phyloP scores from a whole-genome alignment of 192 early-diverging fungal species.

The Dissophora globulifera region DNA sequence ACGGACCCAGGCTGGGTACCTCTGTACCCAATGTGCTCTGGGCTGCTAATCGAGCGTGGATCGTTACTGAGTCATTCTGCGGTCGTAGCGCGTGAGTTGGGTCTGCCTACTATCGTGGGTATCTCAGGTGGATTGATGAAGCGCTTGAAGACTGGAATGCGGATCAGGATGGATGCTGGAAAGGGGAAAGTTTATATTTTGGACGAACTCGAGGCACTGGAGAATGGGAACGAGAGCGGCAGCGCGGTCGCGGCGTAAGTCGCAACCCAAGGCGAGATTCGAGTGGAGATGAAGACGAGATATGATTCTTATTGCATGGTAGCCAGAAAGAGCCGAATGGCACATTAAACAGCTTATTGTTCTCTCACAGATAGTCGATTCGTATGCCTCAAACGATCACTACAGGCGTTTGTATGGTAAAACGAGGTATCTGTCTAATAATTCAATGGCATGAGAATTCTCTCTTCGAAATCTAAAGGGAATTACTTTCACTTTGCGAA shows the following conservation, averaged over 20 bases:
- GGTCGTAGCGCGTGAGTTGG: constrained; percentile 56
- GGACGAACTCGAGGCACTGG: constrained; percentile 46
- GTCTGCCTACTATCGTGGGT: constrained; percentile 59
- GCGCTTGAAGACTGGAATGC: constrained; percentile 48
- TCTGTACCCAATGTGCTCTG: constrained; percentile 54
- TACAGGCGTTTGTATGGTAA: too few species aligned
- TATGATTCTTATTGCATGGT: too few species aligned
- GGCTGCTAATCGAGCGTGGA: constrained; percentile 53
- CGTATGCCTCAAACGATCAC: too few species aligned
- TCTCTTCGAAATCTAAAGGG: too few species aligned
- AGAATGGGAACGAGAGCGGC: constrained; percentile 20
- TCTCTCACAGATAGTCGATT: too few species aligned
- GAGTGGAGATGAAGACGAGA: too few species aligned
- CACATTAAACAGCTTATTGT: too few species aligned
- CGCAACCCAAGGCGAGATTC: too few species aligned
- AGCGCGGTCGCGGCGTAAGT: not conserved
- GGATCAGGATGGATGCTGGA: constrained; percentile 52
- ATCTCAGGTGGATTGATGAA: constrained; percentile 54
- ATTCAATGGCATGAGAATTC: too few species aligned
- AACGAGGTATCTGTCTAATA: too few species aligned
- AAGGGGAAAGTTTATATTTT: constrained; percentile 51
- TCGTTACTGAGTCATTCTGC: constrained; percentile 55
- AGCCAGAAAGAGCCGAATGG: too few species aligned
- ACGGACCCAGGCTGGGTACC: constrained; percentile 58
- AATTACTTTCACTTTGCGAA: too few species aligned